These are phyloP conservation scores for Alternaria sp. DNA, from an alignment of 2,329 filamentous ascomycete genomes.

Conservation along the genomic window DNA sequence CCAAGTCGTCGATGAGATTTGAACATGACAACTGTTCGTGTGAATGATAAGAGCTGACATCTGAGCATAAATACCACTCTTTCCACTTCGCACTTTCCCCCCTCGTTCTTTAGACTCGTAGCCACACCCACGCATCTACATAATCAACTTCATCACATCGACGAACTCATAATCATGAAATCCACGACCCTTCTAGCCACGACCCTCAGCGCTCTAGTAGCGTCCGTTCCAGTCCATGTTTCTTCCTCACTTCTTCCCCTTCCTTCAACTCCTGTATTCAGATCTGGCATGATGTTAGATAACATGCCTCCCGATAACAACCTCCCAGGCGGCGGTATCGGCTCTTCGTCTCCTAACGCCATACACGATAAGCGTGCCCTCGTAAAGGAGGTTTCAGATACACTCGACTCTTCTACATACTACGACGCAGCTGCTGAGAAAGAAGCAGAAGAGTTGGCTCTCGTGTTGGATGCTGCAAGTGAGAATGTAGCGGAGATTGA, in stretches of 20 bases:
- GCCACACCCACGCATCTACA: neutral
- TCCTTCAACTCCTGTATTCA: neutral
- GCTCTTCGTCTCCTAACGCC: neutral
- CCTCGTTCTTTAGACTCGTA: neutral
- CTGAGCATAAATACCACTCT: neutral
- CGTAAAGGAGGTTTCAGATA: neutral
- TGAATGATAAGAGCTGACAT: neutral
- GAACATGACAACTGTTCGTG: neutral
- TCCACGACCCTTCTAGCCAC: neutral
- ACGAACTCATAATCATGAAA: neutral
- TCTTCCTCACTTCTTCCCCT: neutral
- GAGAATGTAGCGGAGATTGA: neutral
- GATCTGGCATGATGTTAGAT: neutral
- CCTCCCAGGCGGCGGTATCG: neutral
- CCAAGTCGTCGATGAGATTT: neutral
- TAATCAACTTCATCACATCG: neutral
- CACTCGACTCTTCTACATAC: neutral
- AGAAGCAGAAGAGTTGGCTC: slow-evolving; percentile 1
- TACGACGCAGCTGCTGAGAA: neutral
- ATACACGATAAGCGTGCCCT: neutral
- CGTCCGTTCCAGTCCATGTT: neutral
- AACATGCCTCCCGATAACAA: neutral
- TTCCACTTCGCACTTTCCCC: too few species aligned
- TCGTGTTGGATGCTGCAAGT: neutral
- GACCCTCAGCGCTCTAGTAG: neutral